Evolutionary conservation across 2,329 filamentous ascomycete species (phyloP).

Genomic region (Gaeumannomyces tritici): DNA sequence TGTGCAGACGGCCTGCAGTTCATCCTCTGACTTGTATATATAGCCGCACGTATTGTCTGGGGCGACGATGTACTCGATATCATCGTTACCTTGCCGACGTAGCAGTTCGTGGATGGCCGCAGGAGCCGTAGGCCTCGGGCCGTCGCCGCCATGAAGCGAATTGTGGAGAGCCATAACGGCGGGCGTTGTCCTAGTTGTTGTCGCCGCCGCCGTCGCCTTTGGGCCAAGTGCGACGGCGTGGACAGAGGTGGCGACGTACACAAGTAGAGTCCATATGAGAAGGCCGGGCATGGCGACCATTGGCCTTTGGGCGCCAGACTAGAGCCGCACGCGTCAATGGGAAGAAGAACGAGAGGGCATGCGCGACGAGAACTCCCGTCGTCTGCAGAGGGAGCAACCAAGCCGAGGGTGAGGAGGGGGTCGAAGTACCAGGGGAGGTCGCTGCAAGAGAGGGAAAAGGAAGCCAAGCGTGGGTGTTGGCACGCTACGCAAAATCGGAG

Average conservation of each 20-base stretch:
- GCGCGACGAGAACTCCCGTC: neutral
- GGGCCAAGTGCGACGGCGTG: neutral
- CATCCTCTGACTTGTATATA: slow-evolving; percentile 1
- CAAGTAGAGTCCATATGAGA: neutral
- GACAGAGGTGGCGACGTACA: neutral
- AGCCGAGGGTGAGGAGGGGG: neutral
- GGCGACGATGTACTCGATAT: slow-evolving; percentile 29
- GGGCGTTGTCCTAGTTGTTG: slow-evolving; percentile 22
- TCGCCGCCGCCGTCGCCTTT: slow-evolving; percentile 18
- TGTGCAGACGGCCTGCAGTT: neutral
- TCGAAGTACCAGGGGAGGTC: neutral
- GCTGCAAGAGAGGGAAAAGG: neutral
- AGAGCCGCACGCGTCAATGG: neutral
- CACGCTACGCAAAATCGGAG: neutral
- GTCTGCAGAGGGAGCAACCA: neutral
- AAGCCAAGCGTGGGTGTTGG: neutral
- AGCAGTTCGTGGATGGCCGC: slow-evolving; percentile 24
- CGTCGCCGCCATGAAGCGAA: slow-evolving; percentile 19
- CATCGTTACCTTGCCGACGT: slow-evolving; percentile 17
- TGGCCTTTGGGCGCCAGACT: neutral
- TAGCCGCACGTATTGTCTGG: slow-evolving; percentile 43
- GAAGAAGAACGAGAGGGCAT: neutral
- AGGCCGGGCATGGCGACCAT: neutral
- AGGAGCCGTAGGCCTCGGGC: slow-evolving; percentile 30
- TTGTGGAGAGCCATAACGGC: slow-evolving; percentile 17